Evolutionary conservation across 306 rosid genomes (phyloP), one percentile per base, ranked within the genome.

Genomic region (Notholithocarpus densiflorus): DNA sequence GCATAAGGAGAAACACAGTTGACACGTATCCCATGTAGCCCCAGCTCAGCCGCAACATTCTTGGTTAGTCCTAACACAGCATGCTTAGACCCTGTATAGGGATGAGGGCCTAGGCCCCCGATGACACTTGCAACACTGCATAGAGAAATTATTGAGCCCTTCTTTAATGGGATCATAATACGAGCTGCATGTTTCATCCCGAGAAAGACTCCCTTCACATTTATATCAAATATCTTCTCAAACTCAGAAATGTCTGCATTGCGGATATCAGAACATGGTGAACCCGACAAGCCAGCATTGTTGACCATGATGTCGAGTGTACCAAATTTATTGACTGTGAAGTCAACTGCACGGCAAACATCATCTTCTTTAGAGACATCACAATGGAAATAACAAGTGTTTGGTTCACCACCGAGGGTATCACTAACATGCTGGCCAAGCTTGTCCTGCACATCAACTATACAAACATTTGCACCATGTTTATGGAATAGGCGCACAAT

Each of bases 151-250:
- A 94, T 91, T 54, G 97, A 87, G n/a, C 98, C 98, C 61, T 73
- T 87, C 78, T 87, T 94, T 37, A 19, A 40, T 0, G 97, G 97
- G 64, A 92, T 88, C 91, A 94, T 87, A 17, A 80, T 72, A 29
- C 93, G 32, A 21, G 98, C 89, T 5, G 97, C 97, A 14, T 90
- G 92, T 51, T 94, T 92, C 97, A 92, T 92, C 5, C 98, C 98
- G 6, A 86, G 87, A 81, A 92, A 92, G 10, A 89, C 93, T 75
- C 95, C 98, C 73, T 91, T 94, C 51, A 84, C 93, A 15, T 94
- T 94, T 26, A 91, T 56, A 31, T 81, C 81, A 24, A 91, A 91
- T 26, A 94, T 92, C 81, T 85, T 91, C 69, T 94, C 91, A 34
- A 92, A 94, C 82, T 94, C 97, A 0, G 82, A 68, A 68, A 94